Evolutionary conservation across 768 basidiomycete genomes (phyloP).

Genomic region (Lepiota brunneoincarnata): DNA sequence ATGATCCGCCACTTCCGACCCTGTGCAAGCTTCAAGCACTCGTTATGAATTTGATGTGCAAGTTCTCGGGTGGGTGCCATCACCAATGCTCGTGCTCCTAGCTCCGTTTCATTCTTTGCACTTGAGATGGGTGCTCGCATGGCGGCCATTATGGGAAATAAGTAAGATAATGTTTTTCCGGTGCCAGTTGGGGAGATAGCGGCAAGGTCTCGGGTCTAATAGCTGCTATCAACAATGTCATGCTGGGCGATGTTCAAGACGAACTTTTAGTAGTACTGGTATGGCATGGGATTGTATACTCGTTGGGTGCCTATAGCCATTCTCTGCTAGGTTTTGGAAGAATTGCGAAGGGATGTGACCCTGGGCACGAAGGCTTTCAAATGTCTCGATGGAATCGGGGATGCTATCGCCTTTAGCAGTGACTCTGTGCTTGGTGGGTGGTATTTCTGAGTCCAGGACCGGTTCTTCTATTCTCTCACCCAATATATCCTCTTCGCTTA

Average conservation of each 20-base stretch:
- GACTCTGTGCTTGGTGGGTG: constrained; percentile 7
- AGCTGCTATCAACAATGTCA: constrained; percentile 2
- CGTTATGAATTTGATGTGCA: constrained; percentile 94
- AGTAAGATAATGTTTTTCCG: constrained; percentile 93
- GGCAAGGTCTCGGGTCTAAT: constrained; percentile 77
- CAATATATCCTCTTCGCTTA: constrained; percentile 22
- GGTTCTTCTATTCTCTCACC: constrained; percentile 22
- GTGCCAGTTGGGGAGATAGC: constrained; percentile 98
- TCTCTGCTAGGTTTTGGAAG: constrained; percentile 58
- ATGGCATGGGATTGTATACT: constrained; percentile 79
- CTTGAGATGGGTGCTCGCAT: constrained; percentile 46
- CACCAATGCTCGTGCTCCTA: constrained; percentile 74
- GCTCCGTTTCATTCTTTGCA: constrained; percentile 26
- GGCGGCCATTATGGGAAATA: constrained; percentile 74
- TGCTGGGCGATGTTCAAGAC: constrained; percentile 15
- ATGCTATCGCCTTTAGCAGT: constrained; percentile 62
- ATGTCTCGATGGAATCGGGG: constrained; percentile 55
- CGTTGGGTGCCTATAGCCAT: constrained; percentile 68
- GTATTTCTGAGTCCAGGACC: constrained; percentile 6
- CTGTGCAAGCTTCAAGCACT: constrained; percentile 77
- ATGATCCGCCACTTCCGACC: constrained; percentile 83
- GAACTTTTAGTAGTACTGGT: constrained; percentile 77
- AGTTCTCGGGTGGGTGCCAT: constrained; percentile 93
- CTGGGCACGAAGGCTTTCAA: constrained; percentile 55
- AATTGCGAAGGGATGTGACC: constrained; percentile 60